Base-by-base conservation (phyloP, 768 basidiomycete species). In the Paxillus involutus region DNA sequence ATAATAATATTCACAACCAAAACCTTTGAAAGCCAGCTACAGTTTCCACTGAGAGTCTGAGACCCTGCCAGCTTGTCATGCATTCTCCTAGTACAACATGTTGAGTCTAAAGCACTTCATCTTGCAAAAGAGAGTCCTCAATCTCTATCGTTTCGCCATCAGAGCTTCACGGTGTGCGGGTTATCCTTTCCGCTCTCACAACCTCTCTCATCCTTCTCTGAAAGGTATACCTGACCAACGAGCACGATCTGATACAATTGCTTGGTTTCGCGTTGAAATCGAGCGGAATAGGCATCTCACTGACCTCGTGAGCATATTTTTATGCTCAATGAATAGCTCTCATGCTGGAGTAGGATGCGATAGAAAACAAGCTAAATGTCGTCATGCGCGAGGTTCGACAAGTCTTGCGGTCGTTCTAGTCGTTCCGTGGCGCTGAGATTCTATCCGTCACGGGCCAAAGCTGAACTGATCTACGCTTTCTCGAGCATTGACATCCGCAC, bases 71-170 rank as follows among this genome's bases (percentile, higher is more conserved):
- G 21, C 21, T 21, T 21, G 21, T 21, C 21, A 21, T 21, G 21
- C 21, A 21, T 21, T 21, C n/a, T n/a, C n/a, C n/a, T n/a, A n/a
- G n/a, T n/a, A n/a, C 21, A 21, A 21, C 14, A 63, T 56, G 62
- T 59, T 77, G 51, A 81, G 84, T 35, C 80, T 91, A 68, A 87
- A 79, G 71, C 88, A 91, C 71, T 91, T 91, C 64, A 80, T 92
- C 62, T 78, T 91, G 53, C 79, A 79, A 55, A 80, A 84, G 56
- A 73, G 79, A 63, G 83, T 79, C 17, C 63, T 91, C 43, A 66
- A 74, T 57, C 72, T 90, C 45, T 91, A 90, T 70, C 81, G 88
- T 52, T 68, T 75, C 49, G 80, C 82, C n/a, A 77, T 90, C 59
- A 83, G 89, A 47, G 83, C 86, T 12, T 83, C 87, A 8, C 77